Conservation (phyloP, 208 protist genomes). For the Trypanosoma scelopori region DNA sequence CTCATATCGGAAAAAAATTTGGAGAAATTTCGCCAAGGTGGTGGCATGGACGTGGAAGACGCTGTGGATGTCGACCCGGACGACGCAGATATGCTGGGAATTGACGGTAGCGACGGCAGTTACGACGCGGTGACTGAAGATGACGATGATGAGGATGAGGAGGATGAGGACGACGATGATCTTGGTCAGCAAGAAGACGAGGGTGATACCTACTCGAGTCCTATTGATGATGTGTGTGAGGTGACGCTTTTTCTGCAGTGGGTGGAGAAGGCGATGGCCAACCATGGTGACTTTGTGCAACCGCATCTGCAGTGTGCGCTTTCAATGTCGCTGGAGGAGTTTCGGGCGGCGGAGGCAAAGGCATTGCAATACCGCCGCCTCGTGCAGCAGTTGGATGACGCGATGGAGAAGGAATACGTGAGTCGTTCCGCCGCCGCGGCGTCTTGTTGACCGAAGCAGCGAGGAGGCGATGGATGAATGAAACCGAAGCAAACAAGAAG, state of each 20-base stretch:
- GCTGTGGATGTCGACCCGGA: conserved; percentile 50
- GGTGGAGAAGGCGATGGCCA: conserved; percentile 1
- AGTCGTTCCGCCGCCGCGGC: conserved; percentile 26
- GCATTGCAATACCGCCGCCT: conserved; percentile 47
- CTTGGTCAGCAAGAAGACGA: conserved; percentile 52
- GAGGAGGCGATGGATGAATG: not conserved
- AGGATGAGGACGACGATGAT: conserved; percentile 8
- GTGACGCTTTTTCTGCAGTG: conserved; percentile 53
- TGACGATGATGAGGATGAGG: conserved; percentile 36
- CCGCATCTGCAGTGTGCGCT: conserved; percentile 24
- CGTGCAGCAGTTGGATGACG: conserved; percentile 51
- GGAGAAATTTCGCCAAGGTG: conserved; percentile 46
- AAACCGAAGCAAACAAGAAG: not conserved
- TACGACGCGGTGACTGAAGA: conserved; percentile 40
- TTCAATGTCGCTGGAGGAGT: conserved; percentile 39
- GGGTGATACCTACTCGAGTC: conserved; percentile 84
- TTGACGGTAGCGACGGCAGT: conserved; percentile 34
- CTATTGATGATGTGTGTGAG: conserved; percentile 88
- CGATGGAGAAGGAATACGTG: conserved; percentile 52
- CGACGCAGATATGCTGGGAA: conserved; percentile 26
- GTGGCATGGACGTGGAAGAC: conserved; percentile 38
- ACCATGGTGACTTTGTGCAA: conserved; percentile 12
- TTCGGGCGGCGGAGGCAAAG: conserved; percentile 40
- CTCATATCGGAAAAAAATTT: conserved; percentile 56
- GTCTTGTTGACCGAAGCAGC: not conserved